Conservation (phyloP, 768 basidiomycete species). For the Austroboletus festivus region DNA sequence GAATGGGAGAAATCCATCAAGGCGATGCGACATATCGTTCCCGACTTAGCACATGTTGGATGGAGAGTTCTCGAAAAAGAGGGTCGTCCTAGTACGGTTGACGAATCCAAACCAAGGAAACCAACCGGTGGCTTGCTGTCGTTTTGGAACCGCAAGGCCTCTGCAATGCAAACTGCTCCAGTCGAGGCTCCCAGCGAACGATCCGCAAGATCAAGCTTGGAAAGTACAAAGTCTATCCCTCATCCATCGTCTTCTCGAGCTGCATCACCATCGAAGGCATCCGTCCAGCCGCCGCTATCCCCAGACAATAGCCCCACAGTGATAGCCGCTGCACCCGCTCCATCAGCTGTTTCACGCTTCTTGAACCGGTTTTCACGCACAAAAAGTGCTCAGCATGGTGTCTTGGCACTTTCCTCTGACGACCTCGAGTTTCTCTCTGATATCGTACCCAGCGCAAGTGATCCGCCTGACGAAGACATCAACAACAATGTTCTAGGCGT, state of each 20-base stretch:
- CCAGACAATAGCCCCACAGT: slow-evolving; percentile 3
- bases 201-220: slow-evolving; percentile 31
- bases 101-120: slow-evolving; percentile 47
- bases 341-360: slow-evolving; percentile 82
- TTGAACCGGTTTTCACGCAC: slow-evolving; percentile 68
- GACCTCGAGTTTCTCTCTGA: slow-evolving; percentile 82
- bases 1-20: slow-evolving; percentile 75
- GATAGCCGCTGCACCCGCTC: slow-evolving; percentile 26
- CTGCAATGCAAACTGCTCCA: slow-evolving; percentile 20
- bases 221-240: slow-evolving; percentile 17
- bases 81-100: slow-evolving; percentile 28
- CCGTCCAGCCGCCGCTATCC: slow-evolving; percentile 6
- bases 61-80: slow-evolving; percentile 70
- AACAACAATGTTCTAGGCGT: slow-evolving; percentile 34
- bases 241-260: slow-evolving; percentile 10
- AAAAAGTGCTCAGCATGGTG: slow-evolving; percentile 41
- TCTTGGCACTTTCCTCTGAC: slow-evolving; percentile 70
- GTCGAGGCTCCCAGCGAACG: slow-evolving; percentile 19
- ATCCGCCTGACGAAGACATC: slow-evolving; percentile 36
- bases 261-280: slow-evolving; percentile 16
- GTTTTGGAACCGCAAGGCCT: slow-evolving; percentile 57
- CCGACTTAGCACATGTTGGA: slow-evolving; percentile 59
- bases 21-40: slow-evolving; percentile 42
- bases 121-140: slow-evolving; percentile 59
- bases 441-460: slow-evolving; percentile 52